These are phyloP conservation scores for Pugionium dolabratum DNA, from an alignment of 345 rosid genomes.

Conservation along the genomic window DNA sequence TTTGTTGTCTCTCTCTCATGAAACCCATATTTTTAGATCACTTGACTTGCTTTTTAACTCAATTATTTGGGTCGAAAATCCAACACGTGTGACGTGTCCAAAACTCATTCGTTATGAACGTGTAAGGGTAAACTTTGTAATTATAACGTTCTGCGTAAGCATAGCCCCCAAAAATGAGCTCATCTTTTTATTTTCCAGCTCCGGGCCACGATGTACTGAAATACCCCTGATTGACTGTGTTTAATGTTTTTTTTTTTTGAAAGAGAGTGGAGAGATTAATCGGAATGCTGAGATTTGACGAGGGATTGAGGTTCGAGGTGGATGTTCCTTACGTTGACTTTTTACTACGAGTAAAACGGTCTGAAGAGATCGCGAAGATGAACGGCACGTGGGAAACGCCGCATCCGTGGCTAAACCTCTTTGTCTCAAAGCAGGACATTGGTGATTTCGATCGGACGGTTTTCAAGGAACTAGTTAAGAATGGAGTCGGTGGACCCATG, in stretches of 20 bases:
- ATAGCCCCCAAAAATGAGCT: too few species aligned
- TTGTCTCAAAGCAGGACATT: conserved; percentile 63
- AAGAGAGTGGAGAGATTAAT: conserved; percentile 57
- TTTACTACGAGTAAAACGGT: conserved; percentile 65
- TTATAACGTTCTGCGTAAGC: too few species aligned
- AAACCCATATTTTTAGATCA: conserved; percentile 21
- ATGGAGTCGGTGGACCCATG: conserved; percentile 91
- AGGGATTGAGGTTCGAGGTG: conserved; percentile 55
- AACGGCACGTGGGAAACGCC: conserved; percentile 82
- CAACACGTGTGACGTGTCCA: conserved; percentile 44
- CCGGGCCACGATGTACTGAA: conserved; percentile 2
- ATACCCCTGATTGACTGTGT: conserved; percentile 34
- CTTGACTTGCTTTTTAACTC: conserved; percentile 26
- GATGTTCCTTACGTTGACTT: conserved; percentile 73
- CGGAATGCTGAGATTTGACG: conserved; percentile 53
- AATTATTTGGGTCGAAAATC: conserved; percentile 28
- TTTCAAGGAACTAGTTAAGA: conserved; percentile 60
- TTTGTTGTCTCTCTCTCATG: conserved; percentile 24
- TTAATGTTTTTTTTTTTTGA: background rate
- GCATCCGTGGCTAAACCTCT: conserved; percentile 94
- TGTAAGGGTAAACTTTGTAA: too few species aligned
- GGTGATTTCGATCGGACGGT: conserved; percentile 62
- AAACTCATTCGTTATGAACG: background rate
- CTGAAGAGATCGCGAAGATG: conserved; percentile 59
- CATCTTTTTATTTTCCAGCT: too few species aligned